Percentiles rank a stretch among this genome's conserved stretches.
phyloP scores from a whole-genome alignment of 805 yeast species.

The Cyberlindnera mississippiensis region DNA sequence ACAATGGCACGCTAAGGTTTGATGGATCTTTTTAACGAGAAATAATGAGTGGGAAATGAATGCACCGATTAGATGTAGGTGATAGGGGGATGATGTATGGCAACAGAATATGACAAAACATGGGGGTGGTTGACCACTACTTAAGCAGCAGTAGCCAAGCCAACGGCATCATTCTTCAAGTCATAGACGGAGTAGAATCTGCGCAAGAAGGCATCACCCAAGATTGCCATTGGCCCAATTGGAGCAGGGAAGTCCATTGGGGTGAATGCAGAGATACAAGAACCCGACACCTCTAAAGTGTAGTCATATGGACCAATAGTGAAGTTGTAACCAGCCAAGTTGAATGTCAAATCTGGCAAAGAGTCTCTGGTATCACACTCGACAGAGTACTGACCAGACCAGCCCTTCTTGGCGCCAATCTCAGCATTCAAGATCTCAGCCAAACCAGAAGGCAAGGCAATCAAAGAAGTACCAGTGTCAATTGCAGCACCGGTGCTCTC shows the following conservation, averaged over 20 bases:
- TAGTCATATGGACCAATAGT: slow-evolving; percentile 87
- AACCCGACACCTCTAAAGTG: slow-evolving; percentile 89
- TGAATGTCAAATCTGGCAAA: slow-evolving; percentile 90
- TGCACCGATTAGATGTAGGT: not conserved
- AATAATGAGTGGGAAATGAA: not conserved
- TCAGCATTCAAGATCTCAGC: slow-evolving; percentile 94
- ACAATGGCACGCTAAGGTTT: no score
- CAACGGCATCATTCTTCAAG: slow-evolving; percentile 86
- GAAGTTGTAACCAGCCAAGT: slow-evolving; percentile 86
- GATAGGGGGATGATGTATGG: no score
- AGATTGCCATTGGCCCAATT: slow-evolving; percentile 91
- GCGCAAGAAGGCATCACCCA: slow-evolving; percentile 97
- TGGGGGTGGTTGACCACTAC: not conserved
- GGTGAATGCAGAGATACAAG: slow-evolving; percentile 94
- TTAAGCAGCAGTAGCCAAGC: slow-evolving; percentile 77
- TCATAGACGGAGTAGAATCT: slow-evolving; percentile 93
- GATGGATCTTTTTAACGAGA: not conserved
- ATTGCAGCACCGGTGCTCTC: slow-evolving; percentile 91
- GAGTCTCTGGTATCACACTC: slow-evolving; percentile 84
- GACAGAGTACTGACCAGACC: slow-evolving; percentile 95
- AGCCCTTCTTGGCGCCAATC: slow-evolving; percentile 95
- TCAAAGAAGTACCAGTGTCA: slow-evolving; percentile 97
- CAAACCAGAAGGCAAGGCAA: slow-evolving; percentile 89
- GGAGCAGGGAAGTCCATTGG: slow-evolving; percentile 98
- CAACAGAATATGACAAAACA: no score